Evolutionary conservation across 2,329 filamentous ascomycete species (phyloP).

Genomic region (Penicillium freii): DNA sequence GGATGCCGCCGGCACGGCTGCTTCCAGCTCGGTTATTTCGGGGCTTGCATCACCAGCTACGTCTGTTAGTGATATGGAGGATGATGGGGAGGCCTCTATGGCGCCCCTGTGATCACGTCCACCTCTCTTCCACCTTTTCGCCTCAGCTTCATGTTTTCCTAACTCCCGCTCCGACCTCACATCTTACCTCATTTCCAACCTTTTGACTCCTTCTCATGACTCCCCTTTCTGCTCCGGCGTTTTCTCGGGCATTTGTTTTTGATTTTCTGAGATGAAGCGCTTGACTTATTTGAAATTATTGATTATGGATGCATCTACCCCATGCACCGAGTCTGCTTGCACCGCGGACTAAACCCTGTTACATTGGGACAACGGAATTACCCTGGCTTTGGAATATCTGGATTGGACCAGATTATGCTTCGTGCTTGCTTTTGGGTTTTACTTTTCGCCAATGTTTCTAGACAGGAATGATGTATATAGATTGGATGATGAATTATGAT

Average conservation of each 20-base stretch:
- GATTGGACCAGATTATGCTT: neutral
- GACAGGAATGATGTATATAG: slow-evolving; percentile 10
- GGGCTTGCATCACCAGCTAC: slow-evolving; percentile 40
- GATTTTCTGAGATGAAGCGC: slow-evolving; percentile 9
- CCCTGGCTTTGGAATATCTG: slow-evolving; percentile 2
- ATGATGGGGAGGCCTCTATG: slow-evolving; percentile 29
- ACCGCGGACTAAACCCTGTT: neutral
- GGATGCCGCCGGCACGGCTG: slow-evolving; percentile 22
- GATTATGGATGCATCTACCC: slow-evolving; percentile 6
- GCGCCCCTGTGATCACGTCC: slow-evolving; percentile 5
- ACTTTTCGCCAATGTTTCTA: neutral
- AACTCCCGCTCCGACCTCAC: neutral
- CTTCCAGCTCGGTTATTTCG: slow-evolving; percentile 39
- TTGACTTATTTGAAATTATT: slow-evolving; percentile 3
- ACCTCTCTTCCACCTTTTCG: neutral
- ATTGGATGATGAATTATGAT: slow-evolving; percentile 19
- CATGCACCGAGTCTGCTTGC: neutral
- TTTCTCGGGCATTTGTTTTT: neutral
- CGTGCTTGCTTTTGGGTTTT: neutral
- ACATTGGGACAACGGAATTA: neutral
- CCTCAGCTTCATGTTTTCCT: neutral
- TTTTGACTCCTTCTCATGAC: slow-evolving; percentile 4
- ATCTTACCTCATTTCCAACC: neutral
- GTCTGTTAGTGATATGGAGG: slow-evolving; percentile 34
- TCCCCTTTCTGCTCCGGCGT: slow-evolving; percentile 12